Conservation (phyloP, 2,329 filamentous ascomycete genomes). For the Alternaria alternata region DNA sequence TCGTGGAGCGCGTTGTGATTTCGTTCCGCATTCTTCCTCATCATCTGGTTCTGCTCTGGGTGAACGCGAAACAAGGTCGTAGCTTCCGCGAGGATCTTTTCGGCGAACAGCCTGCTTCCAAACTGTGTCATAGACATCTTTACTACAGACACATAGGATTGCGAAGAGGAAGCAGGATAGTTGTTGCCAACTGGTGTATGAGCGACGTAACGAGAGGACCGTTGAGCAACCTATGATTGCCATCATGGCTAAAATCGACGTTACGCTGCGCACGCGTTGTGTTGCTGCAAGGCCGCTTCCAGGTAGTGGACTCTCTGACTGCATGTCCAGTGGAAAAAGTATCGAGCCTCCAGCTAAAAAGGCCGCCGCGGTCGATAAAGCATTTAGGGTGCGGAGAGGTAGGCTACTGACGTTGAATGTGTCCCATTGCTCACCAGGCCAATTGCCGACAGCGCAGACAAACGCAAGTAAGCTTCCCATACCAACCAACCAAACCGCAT, state of each 20-base stretch:
- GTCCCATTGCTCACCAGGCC: slow-evolving; percentile 11
- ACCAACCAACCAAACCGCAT: slow-evolving; percentile 3
- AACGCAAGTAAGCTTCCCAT: slow-evolving; percentile 14
- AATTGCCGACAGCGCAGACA: slow-evolving; percentile 13
- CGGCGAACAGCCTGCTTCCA: neutral
- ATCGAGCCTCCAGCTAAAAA: slow-evolving; percentile 28
- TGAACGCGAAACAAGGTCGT: slow-evolving; percentile 9
- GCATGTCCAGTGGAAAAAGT: slow-evolving; percentile 20
- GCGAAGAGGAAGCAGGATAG: slow-evolving; percentile 26
- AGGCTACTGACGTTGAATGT: slow-evolving; percentile 14
- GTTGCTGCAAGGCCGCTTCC: neutral
- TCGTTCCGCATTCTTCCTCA: slow-evolving; percentile 8
- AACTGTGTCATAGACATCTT: slow-evolving; percentile 4
- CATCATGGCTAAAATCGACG: slow-evolving; percentile 19
- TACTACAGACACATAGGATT: slow-evolving; percentile 15
- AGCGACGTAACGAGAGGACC: slow-evolving; percentile 26
- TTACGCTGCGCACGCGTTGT: slow-evolving; percentile 9
- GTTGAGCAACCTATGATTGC: slow-evolving; percentile 26
- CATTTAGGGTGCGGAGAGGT: slow-evolving; percentile 24
- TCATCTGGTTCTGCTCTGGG: slow-evolving; percentile 5
- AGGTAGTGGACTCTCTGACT: neutral
- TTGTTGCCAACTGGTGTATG: slow-evolving; percentile 30
- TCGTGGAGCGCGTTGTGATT: neutral
- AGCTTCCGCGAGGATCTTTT: neutral
- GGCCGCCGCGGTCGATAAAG: slow-evolving; percentile 21